Conservation (phyloP, 1,284 basidiomycete genomes). For the Volvariella volvacea region DNA sequence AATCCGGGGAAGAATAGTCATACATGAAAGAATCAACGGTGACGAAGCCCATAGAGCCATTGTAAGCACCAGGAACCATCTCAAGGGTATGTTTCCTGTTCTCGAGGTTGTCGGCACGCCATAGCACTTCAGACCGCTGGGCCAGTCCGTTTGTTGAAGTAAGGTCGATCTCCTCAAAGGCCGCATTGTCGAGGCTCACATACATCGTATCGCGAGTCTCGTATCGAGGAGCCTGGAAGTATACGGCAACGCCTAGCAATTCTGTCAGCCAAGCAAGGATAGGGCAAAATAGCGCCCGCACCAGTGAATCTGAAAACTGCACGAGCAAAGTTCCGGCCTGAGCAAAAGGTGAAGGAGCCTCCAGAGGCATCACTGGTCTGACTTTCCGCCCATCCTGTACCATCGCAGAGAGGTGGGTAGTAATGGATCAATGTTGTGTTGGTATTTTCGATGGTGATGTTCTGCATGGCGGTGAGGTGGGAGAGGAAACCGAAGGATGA, state of each 20-base stretch:
- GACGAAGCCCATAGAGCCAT: background rate
- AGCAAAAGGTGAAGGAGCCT: background rate
- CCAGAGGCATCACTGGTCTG: background rate
- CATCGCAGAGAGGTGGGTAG: background rate
- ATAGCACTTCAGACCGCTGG: background rate
- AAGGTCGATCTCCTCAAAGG: background rate
- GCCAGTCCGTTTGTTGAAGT: background rate
- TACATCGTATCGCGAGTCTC: background rate
- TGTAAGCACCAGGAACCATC: background rate
- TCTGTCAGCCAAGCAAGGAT: background rate
- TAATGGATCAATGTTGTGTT: background rate
- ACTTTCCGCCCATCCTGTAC: background rate
- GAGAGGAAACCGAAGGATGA: too few species aligned
- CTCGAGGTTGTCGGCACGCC: background rate
- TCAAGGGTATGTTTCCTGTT: background rate
- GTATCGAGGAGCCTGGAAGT: background rate
- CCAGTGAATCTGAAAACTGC: background rate
- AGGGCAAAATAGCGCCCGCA: background rate
- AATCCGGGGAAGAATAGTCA: background rate
- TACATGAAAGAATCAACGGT: background rate
- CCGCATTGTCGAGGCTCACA: background rate
- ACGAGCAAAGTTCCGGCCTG: background rate
- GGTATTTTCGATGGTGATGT: background rate
- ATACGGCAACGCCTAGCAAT: background rate
- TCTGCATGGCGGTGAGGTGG: background rate